A percentile compares a stretch with the other conserved stretches of the same genome.
Conservation (phyloP, 768 basidiomycete genomes). For the Pholiota microspora region DNA sequence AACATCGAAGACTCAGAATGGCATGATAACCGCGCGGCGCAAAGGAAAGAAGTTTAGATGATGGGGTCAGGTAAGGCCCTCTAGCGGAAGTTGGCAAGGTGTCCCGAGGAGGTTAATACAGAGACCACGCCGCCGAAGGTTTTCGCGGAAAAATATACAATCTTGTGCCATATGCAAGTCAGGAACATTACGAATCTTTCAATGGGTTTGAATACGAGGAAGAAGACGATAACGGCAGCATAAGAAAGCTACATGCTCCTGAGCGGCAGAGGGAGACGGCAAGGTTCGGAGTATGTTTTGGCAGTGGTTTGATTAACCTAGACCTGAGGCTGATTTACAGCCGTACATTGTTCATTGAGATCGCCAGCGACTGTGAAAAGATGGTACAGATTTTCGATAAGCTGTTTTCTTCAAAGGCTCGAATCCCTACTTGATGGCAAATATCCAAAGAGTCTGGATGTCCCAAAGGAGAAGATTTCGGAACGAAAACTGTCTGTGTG, state of each 20-base stretch:
- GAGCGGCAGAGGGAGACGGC: not conserved
- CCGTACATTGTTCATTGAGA: not conserved
- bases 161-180: not conserved
- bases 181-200: not conserved
- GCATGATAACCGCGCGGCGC: not conserved
- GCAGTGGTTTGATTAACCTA: not conserved
- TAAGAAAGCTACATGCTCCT: not conserved
- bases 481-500: not conserved
- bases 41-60: slow-evolving; percentile 5
- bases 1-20: not conserved
- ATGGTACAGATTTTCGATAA: not conserved
- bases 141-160: slow-evolving; percentile 7
- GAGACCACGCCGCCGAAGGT: slow-evolving; percentile 2
- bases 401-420: not conserved
- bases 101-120: not conserved
- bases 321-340: not conserved
- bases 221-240: not conserved
- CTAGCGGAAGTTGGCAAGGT: not conserved
- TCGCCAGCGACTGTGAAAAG: not conserved
- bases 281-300: not conserved
- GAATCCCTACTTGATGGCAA: not conserved
- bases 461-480: not conserved
- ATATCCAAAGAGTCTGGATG: not conserved
- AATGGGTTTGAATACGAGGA: not conserved
- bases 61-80: slow-evolving; percentile 2